These are phyloP conservation scores for Corinectria fuckeliana DNA, from an alignment of 2,329 filamentous ascomycete genomes.

Conservation along the genomic window DNA sequence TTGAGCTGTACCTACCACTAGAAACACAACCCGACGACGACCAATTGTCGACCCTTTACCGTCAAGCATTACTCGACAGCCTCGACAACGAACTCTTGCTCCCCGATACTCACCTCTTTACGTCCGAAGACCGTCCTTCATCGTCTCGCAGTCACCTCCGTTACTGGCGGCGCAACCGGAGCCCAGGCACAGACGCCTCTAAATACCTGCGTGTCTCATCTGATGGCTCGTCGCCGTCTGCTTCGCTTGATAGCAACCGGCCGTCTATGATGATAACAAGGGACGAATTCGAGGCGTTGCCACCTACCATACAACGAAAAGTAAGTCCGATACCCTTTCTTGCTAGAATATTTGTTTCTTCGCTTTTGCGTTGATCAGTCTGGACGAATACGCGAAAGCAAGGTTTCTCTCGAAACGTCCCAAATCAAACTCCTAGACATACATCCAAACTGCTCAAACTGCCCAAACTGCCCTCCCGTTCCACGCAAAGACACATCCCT, in stretches of 20 bases:
- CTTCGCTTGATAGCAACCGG: constrained; percentile 26
- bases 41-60: constrained; percentile 22
- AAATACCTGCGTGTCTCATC: constrained; percentile 35
- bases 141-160: constrained; percentile 38
- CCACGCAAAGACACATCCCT: background rate
- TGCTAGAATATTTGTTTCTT: background rate
- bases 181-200: constrained; percentile 22
- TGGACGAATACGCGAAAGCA: background rate
- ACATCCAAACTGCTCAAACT: background rate
- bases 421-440: background rate
- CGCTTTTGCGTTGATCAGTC: background rate
- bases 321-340: constrained; percentile 49
- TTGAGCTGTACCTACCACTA: constrained; percentile 27
- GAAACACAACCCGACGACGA: constrained; percentile 15
- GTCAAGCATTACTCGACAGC: constrained; percentile 32
- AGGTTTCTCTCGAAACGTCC: background rate
- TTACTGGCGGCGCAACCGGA: constrained; percentile 30
- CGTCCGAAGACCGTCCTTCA: constrained; percentile 31
- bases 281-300: constrained; percentile 57
- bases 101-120: constrained; percentile 22
- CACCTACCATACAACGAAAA: constrained; percentile 62
- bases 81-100: constrained; percentile 33
- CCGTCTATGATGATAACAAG: constrained; percentile 43
- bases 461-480: background rate
- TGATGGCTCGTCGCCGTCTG: constrained; percentile 25